Evolutionary conservation across 2,329 filamentous ascomycete genomes (phyloP), one percentile per base, ranked within the genome.

Genomic region (Teratosphaeria zuluensis): DNA sequence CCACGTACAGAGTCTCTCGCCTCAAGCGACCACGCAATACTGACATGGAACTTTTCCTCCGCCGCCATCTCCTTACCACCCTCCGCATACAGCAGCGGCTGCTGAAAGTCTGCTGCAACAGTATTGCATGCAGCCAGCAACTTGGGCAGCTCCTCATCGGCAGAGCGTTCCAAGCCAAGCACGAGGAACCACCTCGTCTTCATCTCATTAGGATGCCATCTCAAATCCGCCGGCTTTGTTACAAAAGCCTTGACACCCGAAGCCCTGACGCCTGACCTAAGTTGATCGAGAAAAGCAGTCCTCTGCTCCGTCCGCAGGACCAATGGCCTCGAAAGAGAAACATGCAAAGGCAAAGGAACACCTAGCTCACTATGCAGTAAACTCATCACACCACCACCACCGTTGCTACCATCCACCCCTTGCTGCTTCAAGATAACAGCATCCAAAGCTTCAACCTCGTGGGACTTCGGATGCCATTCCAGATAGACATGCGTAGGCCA

Each of bases 401-500:
- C 19, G 48, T 35, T 52, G 31, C 24, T 16, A 32, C 28, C 24
- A 24, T 31, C 33, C 5, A 4, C 9, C 16, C 55, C 24, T 35
- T 55, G 52, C 30, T 46, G 33, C 16, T 68, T 76, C 1, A 75
- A 63, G 8, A n/a, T n/a, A n/a, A n/a, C n/a, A n/a, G 56, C 24
- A 54, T 60, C 56, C n/a, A 73, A 63, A 31, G 58, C 28, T 1
- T 68, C 66, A 64, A 81, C 78, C 62, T 86, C 78, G 52, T 69
- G 53, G 14, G 72, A 64, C 1, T 74, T 71, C 16, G 84, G 84
- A 70, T 80, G 78, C 84, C 94, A 99, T 77, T 97, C 92, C 58
- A 96, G 79, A 72, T 95, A 97, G 53, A 97, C 72, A 74, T 97
- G 92, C 35, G 86, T 90, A 1, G 92, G 90, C 94, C 94, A 99